Conservation (phyloP, 1,284 basidiomycete genomes). For the Puccinia polysora region DNA sequence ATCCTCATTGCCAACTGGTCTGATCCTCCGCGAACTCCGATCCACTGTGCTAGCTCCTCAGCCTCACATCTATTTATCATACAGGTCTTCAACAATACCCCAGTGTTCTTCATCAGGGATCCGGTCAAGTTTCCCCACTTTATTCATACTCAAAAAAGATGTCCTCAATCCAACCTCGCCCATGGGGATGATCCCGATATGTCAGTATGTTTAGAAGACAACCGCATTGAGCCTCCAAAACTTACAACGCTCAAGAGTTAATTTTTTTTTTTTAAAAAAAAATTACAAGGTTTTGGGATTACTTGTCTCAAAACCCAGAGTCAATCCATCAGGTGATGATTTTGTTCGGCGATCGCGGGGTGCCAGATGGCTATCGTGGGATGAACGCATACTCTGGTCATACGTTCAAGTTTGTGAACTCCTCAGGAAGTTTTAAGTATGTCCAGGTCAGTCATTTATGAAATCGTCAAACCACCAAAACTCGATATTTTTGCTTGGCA, state of each 20-base stretch:
- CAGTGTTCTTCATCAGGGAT: slow-evolving; percentile 80
- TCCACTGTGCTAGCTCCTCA: too few relatives aligned
- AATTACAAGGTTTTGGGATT: slow-evolving; percentile 44
- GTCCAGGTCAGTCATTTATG: slow-evolving; percentile 26
- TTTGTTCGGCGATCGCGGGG: slow-evolving; percentile 37
- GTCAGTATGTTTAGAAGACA: too few relatives aligned
- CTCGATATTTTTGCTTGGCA: not conserved
- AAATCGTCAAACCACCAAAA: not conserved
- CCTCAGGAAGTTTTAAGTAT: slow-evolving; percentile 37
- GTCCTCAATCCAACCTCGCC: slow-evolving; percentile 37
- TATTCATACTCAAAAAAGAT: slow-evolving; percentile 43
- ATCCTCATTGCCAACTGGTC: not conserved
- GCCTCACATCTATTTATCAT: too few relatives aligned
- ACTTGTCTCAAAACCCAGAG: slow-evolving; percentile 39
- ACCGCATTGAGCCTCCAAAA: too few relatives aligned
- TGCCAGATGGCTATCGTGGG: slow-evolving; percentile 29
- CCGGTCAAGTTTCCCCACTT: slow-evolving; percentile 59
- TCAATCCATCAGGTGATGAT: slow-evolving; percentile 44
- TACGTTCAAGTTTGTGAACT: slow-evolving; percentile 42
- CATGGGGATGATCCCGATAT: slow-evolving; percentile 42
- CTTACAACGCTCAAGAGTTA: too few relatives aligned
- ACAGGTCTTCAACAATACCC: slow-evolving; percentile 74
- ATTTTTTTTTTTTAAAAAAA: too few relatives aligned
- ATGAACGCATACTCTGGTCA: slow-evolving; percentile 41
- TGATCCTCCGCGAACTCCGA: too few relatives aligned